Evolutionary conservation across 495 filamentous ascomycete genomes (phyloP), one percentile per base, ranked within the genome.

Genomic region (Neurospora sp.): DNA sequence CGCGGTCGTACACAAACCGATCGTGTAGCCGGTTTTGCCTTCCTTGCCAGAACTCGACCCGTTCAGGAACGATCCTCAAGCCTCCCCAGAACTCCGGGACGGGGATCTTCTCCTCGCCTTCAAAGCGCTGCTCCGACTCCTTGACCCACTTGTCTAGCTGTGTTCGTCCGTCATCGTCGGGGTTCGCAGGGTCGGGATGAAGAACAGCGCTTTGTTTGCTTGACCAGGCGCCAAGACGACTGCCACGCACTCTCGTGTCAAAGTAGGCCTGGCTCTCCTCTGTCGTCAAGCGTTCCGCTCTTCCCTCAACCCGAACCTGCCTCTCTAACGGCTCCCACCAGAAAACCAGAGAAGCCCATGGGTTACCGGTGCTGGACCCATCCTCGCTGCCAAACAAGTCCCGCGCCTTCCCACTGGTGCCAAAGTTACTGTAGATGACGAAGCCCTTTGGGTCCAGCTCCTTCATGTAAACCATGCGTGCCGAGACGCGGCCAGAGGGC

Each of bases 31-130:
- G 87, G 85, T 90, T 97, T 72, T 90, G 86, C 72, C 96, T 87
- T 46, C 96, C 96, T 84, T 97, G 93, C 95, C 94, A 97, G 82
- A 98, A 98, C 85, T 97, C 94, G 46, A 98, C 87, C 71, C 89
- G 88, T 81, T 93, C 92, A 2, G 96, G 96, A 72, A 94, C 86
- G 71, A 99, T 86, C 76, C 95, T 89, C 81, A 96, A 81, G 1
- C 96, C 96, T 9, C 96, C 96, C 96, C 96, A 99, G 82, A 97
- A 98, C 27, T 91, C 90, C 38, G 96, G 96, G 69, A 97, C 89
- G 2, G 94, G 94, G 72, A 99, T 96, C 46, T 92, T 79, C 72
- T 97, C 90, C 75, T 85, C 66, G 12, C 88, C 91, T 44, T 90
- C 89, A 82, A 96, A 98, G 77, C 82, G 86, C 77, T 82, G 83